Base-by-base conservation (phyloP, 306 rosid species). In the Vigna trinervia region DNA sequence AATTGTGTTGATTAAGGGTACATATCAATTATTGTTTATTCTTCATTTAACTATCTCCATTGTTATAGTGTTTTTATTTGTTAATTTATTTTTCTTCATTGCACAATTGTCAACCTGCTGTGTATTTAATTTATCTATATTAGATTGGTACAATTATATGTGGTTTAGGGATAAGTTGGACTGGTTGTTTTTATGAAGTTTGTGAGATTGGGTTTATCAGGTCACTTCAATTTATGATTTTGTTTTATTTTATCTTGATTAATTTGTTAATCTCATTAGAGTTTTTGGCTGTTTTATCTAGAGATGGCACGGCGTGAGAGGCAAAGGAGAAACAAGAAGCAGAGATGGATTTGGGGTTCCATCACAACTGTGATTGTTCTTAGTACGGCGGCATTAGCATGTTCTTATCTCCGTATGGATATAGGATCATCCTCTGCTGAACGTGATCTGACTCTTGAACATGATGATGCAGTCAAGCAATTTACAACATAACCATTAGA, bases 311-410 rank as follows among this genome's bases (percentile, higher is more conserved):
- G 99, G 70, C 91, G 91, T 1, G 92, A 86, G 80, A 90, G 99
- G 82, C 90, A 88, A 73, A 81, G 84, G 47, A 92, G 72, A 78
- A 87, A 81, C 28, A 85, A 81, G 79, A 86, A 85, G 86, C 98
- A 91, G 23, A 92, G 85, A 77, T 96, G 99, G 99, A 71, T 96
- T 32, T 92, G 99, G 99, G 96, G 97, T 26, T 88, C 91, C 17
- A 83, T 92, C 34, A 88, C 93, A 23, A 71, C 96, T 54, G 90
- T 87, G 6, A 84, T 91, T 41, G 81, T 85, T 1, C 86, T 96
- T 19, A 86, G 97, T 58, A 86, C 89, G 17, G 90, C 89, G 19
- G 91, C 93, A 69, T 75, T 96, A 78, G 94, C 92, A 12, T 91
- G 90, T 87, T 90, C 98, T 5, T 91, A 86, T 84, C 82, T 87